phyloP scores from a whole-genome alignment of 139 green algal genomes.

The Coelastrella sp. region DNA sequence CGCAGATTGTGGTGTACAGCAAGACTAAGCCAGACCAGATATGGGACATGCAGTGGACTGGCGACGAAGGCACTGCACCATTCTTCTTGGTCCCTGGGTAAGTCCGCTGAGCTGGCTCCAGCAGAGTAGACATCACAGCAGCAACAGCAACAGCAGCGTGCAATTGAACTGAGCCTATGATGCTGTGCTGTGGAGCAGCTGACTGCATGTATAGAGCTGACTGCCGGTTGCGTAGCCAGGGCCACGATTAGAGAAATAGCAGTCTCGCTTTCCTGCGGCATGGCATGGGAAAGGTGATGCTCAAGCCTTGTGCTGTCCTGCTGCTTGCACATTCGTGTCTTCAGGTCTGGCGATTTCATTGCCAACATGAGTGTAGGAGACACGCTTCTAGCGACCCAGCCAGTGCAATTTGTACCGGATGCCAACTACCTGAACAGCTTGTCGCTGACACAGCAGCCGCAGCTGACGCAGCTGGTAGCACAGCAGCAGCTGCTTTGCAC shows the following conservation, averaged over 20 bases:
- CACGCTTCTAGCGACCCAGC: not conserved
- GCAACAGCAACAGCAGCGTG: no score
- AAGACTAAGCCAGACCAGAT: not conserved
- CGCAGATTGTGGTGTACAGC: constrained; percentile 19
- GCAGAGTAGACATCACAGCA: no score
- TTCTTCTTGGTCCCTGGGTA: constrained; percentile 38
- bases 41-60: constrained; percentile 43
- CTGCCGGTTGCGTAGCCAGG: no score
- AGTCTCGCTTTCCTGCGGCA: no score
- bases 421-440: constrained; percentile 1
- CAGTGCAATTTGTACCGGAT: not conserved
- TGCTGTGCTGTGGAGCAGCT: no score
- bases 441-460: not conserved
- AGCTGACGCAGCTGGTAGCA: constrained; percentile 11
- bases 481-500: constrained; percentile 41
- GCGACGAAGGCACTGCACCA: constrained; percentile 18
- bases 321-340: not conserved
- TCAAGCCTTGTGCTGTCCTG: not conserved
- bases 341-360: constrained; percentile 19
- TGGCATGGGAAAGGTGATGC: no score
- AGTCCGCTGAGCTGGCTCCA: not conserved
- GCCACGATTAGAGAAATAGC: no score
- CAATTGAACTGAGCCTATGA: no score
- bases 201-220: no score
- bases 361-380: constrained; percentile 42